Base-by-base conservation (phyloP, 495 filamentous ascomycete species). In the Aspergillus nanangensis region DNA sequence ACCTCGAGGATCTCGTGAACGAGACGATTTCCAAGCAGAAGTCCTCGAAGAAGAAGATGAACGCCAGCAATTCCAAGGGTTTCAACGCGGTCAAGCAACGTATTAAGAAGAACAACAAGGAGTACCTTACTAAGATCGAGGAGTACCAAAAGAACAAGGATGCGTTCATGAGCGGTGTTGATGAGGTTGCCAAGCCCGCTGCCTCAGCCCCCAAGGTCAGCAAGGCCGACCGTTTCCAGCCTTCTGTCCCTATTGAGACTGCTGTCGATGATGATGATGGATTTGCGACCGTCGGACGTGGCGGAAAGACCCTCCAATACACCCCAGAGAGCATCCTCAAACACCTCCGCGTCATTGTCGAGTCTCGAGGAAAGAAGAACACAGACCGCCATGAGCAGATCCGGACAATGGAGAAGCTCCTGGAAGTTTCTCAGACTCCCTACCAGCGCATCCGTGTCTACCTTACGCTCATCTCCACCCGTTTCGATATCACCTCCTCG, bases 321-420 rank as follows among this genome's bases (percentile, higher is more conserved):
- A 97, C 93, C 25, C 86, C 93, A 5, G 93, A 99, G 74, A 95
- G 90, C 66, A 99, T 99, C 56, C 82, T 97, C 63, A 97, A 97
- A 76, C 88, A 96, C 67, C 80, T 99, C 27, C 80, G 89, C 32
- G 79, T 84, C 33, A 96, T 99, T 57, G 77, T 97, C 48, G 93
- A 97, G 73, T 90, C 92, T 19, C 78, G 93, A 67, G 93, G 93
- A 63, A 90, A 95, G 77, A 99, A 97, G 81, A 97, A 96, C 70
- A 96, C 94, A 48, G 93, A 99, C 62, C 84, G 90, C 33, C 62
- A 78, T 27, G 93, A 97, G 69, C 93, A 97, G 70, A 96, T 99
- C 61, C 81, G 81, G 66, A 83, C 92, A 41, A 95, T 99, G 93
- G 93, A 97, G 76, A 95, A 88, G 75, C 80, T 99, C 41, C 74